Evolutionary conservation across 1,139 yeast genomes (phyloP), one percentile per base, ranked within the genome.

Genomic region (Saccharomyces hybrid): DNA sequence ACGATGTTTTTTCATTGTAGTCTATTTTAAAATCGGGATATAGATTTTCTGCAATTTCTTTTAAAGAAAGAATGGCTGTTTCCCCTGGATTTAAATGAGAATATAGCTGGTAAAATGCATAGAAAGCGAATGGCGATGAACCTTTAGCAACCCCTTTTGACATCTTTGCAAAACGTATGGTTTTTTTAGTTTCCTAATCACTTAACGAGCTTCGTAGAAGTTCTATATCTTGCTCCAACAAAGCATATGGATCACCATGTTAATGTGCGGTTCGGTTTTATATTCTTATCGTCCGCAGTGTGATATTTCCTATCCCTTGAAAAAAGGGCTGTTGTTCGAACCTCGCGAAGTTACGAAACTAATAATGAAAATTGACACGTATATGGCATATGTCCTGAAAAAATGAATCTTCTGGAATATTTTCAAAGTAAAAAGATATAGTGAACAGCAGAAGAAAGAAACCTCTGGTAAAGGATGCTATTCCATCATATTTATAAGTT

Each of bases 1-100:
- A 71, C 0, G 97, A 95, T 0, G 69, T 60, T 49, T 75, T 71
- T 7, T 66, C 60, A 4, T 62, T 28, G 14, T 51, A 28, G 49
- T 59, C 55, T 1, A 57, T 47, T 11, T 51, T 29, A 8, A 44
- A 47, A 7, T 49, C 52, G 8, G 65, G 67, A 54, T 58, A 67
- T 51, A 66, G 28, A 14, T 42, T 49, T 4, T 52, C 32, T 26
- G 57, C 54, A 1, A 66, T 52, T 7, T 55, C 54, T 2, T 58
- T 53, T 27, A 66, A 60, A 1, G 62, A 52, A 6, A 54, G 49
- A 6, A 29, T 47, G 4, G 28, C 19, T n/a, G n/a, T 47, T 16
- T 29, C 46, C 31, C 34, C 49, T 29, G 16, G 48, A 14, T 31
- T 44, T n/a, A 65, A 56, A 50, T 62, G 57, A 8, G 50, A 42